Evolutionary conservation across 768 basidiomycete genomes (phyloP).

Genomic region (Tylopilus felleus): DNA sequence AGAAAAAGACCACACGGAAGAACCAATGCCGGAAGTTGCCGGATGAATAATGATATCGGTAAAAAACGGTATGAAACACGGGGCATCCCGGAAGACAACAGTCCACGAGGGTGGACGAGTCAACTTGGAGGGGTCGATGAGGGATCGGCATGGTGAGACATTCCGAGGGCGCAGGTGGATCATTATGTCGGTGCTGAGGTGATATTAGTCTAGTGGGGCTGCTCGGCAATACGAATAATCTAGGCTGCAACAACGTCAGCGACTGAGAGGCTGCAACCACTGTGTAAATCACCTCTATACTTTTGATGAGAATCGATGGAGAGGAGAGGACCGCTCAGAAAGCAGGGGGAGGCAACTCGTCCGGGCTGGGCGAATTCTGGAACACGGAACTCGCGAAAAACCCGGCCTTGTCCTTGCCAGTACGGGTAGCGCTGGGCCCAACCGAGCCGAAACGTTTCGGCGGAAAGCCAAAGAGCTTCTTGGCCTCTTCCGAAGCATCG

Average conservation of each 20-base stretch:
- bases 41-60: slow-evolving; percentile 43
- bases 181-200: slow-evolving; percentile 30
- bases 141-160: slow-evolving; percentile 21
- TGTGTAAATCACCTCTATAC: slow-evolving; percentile 38
- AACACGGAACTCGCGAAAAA: slow-evolving; percentile 80
- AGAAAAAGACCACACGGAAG: slow-evolving; percentile 26
- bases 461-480: slow-evolving; percentile 34
- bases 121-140: slow-evolving; percentile 1
- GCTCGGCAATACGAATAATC: slow-evolving; percentile 37
- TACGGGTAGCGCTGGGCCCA: slow-evolving; percentile 24
- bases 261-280: not conserved
- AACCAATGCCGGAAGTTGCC: slow-evolving; percentile 35
- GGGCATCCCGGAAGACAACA: slow-evolving; percentile 19
- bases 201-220: slow-evolving; percentile 38
- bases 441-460: slow-evolving; percentile 30
- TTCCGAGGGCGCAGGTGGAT: slow-evolving; percentile 26
- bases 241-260: slow-evolving; percentile 25
- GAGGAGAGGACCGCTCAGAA: slow-evolving; percentile 45
- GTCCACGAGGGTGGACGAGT: slow-evolving; percentile 6
- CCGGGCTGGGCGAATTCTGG: slow-evolving; percentile 85
- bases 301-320: slow-evolving; percentile 23
- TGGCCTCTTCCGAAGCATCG: slow-evolving; percentile 37
- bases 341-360: slow-evolving; percentile 69
- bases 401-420: slow-evolving; percentile 36
- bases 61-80: slow-evolving; percentile 27